These are phyloP conservation scores for Globisporangium mamillatum DNA, from an alignment of 352 stramenopile species.

Conservation along the genomic window DNA sequence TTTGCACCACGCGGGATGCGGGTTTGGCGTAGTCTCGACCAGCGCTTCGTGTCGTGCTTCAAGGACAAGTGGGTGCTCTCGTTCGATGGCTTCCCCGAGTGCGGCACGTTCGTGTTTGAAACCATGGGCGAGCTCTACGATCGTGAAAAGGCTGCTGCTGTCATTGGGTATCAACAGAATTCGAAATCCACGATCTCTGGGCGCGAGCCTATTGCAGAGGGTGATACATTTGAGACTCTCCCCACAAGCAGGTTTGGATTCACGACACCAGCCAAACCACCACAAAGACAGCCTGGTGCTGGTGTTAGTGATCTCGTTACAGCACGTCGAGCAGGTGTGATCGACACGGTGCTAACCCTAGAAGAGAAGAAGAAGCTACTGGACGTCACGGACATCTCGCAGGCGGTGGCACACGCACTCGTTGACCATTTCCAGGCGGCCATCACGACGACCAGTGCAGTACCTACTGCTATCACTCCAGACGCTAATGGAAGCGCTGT, in stretches of 20 bases:
- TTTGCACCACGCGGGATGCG: conserved; percentile 11
- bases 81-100: conserved; percentile 27
- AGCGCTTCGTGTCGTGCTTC: conserved; percentile 21
- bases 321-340: conserved; percentile 5
- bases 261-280: neutral
- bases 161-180: neutral
- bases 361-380: conserved; percentile 25
- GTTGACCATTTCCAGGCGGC: conserved; percentile 21
- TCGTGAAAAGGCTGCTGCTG: conserved; percentile 12
- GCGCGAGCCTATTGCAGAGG: neutral
- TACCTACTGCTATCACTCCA: neutral
- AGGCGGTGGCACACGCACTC: conserved; percentile 17
- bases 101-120: conserved; percentile 26
- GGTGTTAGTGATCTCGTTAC: neutral
- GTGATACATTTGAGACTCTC: neutral
- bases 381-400: conserved; percentile 19
- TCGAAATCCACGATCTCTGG: neutral
- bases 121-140: conserved; percentile 27
- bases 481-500: neutral
- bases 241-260: neutral
- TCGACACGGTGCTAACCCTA: conserved; percentile 16
- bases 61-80: conserved; percentile 19
- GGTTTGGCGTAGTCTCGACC: conserved; percentile 22
- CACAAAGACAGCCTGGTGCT: neutral
- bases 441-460: neutral